phyloP scores from a whole-genome alignment of 331 rosid genomes.

The Erythrophleum ivorense region DNA sequence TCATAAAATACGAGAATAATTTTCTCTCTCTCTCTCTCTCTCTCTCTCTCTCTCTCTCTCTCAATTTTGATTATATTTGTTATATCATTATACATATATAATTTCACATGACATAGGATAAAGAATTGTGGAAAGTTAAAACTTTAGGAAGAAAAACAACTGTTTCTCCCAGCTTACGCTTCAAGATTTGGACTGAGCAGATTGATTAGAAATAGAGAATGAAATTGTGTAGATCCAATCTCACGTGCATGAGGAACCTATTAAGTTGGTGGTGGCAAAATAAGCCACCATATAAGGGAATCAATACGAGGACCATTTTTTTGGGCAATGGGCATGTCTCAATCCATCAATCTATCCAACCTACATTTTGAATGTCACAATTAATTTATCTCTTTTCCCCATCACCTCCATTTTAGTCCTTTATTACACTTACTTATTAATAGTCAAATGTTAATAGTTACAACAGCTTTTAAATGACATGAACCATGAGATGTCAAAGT shows the following conservation, averaged over 20 bases:
- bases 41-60: background rate
- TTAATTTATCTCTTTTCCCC: background rate
- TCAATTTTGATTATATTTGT: background rate
- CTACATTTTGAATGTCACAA: background rate
- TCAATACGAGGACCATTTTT: background rate
- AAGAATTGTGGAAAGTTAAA: background rate
- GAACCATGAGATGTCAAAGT: background rate
- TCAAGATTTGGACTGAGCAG: background rate
- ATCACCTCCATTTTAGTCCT: background rate
- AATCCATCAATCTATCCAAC: conserved; percentile 7
- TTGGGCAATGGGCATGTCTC: background rate
- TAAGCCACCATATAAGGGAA: background rate
- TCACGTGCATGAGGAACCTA: background rate
- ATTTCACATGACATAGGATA: background rate
- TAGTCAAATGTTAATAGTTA: background rate
- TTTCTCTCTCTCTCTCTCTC: background rate
- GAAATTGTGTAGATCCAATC: background rate
- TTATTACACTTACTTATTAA: background rate
- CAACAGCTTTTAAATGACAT: background rate
- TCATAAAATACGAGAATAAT: too few species aligned
- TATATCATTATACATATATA: background rate
- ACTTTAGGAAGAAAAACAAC: background rate
- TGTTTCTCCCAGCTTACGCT: background rate
- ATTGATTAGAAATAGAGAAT: background rate
- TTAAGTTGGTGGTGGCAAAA: background rate